Conservation (phyloP, 1,139 yeast species). For the Saccharomyces hybrid region DNA sequence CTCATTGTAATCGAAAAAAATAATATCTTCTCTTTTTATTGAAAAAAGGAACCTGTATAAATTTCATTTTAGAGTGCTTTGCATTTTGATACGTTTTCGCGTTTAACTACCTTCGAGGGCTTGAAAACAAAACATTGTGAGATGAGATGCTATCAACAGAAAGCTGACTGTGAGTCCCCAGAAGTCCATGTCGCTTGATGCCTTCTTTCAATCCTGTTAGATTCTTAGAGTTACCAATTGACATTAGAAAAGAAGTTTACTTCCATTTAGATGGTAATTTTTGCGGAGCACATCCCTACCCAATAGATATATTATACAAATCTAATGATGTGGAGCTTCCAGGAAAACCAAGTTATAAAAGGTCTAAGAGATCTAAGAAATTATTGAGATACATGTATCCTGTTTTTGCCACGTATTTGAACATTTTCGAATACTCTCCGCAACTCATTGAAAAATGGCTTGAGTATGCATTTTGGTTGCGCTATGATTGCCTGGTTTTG, state of each 20-base stretch:
- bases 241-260: constrained; percentile 24
- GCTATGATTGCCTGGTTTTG: constrained; percentile 26
- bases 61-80: background rate
- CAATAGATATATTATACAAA: constrained; percentile 4
- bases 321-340: constrained; percentile 8
- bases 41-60: no score
- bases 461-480: constrained; percentile 20
- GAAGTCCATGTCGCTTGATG: background rate
- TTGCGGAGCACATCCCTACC: constrained; percentile 8
- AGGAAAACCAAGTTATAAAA: background rate
- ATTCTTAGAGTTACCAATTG: constrained; percentile 22
- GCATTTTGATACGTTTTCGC: background rate
- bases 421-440: constrained; percentile 22
- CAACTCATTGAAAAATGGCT: constrained; percentile 22
- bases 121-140: background rate
- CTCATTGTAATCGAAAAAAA: background rate
- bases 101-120: background rate
- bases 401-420: constrained; percentile 17
- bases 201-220: constrained; percentile 8
- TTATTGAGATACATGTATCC: constrained; percentile 10
- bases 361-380: constrained; percentile 2
- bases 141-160: background rate
- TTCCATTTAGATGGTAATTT: constrained; percentile 19
- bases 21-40: background rate
- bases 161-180: background rate